These are phyloP conservation scores for Bryoglossum gracile DNA, from an alignment of 495 filamentous ascomycete genomes.

Conservation along the genomic window DNA sequence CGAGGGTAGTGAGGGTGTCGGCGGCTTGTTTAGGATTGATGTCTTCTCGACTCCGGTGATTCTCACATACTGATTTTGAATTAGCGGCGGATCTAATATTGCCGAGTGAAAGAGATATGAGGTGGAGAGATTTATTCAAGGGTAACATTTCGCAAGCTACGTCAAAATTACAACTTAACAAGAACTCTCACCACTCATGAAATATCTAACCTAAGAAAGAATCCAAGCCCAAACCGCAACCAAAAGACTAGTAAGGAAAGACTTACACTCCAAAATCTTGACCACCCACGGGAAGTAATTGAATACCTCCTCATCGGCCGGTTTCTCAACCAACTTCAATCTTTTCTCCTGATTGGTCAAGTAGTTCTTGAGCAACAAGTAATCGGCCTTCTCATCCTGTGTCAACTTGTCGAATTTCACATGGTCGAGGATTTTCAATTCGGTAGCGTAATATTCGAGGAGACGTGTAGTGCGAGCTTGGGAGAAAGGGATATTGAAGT, in stretches of 20 bases:
- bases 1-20: too few species aligned
- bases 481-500: conserved; percentile 31
- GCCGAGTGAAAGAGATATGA: too few species aligned
- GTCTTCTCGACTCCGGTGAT: too few species aligned
- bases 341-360: conserved; percentile 29
- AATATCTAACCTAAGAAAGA: neutral
- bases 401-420: conserved; percentile 28
- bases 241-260: conserved; percentile 31
- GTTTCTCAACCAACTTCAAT: conserved; percentile 32
- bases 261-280: conserved; percentile 33
- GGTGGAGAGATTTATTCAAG: conserved; percentile 32
- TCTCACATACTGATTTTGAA: too few species aligned
- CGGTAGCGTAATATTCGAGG: conserved; percentile 24
- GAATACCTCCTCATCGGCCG: conserved; percentile 23
- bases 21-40: too few species aligned
- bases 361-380: conserved; percentile 36
- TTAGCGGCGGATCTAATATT: too few species aligned
- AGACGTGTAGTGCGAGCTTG: conserved; percentile 24
- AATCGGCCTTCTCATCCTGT: conserved; percentile 37
- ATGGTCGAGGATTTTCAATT: conserved; percentile 25
- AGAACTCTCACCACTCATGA: neutral
- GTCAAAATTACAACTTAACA: conserved; percentile 32
- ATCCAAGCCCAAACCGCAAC: conserved; percentile 24
- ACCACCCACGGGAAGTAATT: too few species aligned
- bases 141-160: conserved; percentile 26